Base-by-base conservation (phyloP, 1,139 yeast species). In the Hyphopichia wangnamkhiaoensis region DNA sequence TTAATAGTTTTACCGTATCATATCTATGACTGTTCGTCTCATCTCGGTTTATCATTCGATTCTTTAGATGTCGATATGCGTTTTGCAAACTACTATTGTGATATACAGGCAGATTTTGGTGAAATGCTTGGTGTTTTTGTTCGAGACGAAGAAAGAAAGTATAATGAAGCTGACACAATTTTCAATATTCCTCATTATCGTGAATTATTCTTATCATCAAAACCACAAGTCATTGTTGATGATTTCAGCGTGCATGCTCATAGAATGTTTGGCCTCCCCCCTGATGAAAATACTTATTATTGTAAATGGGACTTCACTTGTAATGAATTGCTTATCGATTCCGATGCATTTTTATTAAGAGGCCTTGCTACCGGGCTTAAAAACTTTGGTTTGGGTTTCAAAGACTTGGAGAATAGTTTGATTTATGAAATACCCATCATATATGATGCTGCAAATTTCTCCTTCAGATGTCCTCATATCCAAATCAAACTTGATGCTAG, bases 71-170 rank as follows among this genome's bases (percentile, higher is more conserved):
- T 87, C 26, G 97, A 90, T 53, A 69, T 88, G 28, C 68, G 98
- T 38, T 86, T 89, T 59, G 84, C 93, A n/a, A 87, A 89, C 50
- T 91, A 85, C 58, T 93, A 91, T 56, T 89, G 91, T 96, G 96
- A 88, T 56, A 60, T 83, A 56, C 83, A 81, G 47, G 82, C 80
- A 16, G 77, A 80, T 47, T 65, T 78, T 31, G 70, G 81, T 17
- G 78, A 82, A 1, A 57, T 76, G 1, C 55, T 52, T 13, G 74
- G 76, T 0, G 59, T 63, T 12, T 62, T 61, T 40, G 59, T 71
- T 1, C 21, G 18, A 2, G 40, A 47, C 21, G 42, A 51, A 18
- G 42, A 40, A 14, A 58, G 59, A 13, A 39, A 37, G 12, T 45
- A 38, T 1, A 48, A 45, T n/a, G 50, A 51, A 41, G 12, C 53